These are phyloP conservation scores for Candida jianshihensis DNA, from an alignment of 805 yeast genomes.

Conservation along the genomic window DNA sequence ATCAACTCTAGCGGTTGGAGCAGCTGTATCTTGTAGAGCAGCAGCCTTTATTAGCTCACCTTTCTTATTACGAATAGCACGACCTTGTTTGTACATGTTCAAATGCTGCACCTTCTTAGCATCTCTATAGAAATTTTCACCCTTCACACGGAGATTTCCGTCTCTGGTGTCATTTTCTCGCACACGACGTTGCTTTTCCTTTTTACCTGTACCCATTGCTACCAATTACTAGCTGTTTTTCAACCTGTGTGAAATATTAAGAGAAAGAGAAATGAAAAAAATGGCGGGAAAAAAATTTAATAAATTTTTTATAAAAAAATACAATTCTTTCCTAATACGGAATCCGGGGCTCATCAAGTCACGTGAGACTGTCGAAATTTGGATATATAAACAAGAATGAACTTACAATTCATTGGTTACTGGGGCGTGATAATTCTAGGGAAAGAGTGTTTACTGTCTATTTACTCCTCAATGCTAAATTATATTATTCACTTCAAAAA, in stretches of 20 bases:
- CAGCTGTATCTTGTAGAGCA: conserved; percentile 74
- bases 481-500: conserved; percentile 7
- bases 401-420: too few relatives aligned
- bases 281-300: conserved; percentile 1
- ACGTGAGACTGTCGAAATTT: not conserved
- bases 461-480: too few relatives aligned
- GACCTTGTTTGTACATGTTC: conserved; percentile 89
- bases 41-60: conserved; percentile 90
- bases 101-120: conserved; percentile 85
- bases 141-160: conserved; percentile 90
- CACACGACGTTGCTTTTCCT: conserved; percentile 79
- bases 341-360: conserved; percentile 9
- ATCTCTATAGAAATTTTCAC: conserved; percentile 94
- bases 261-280: conserved; percentile 1
- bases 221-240: not conserved
- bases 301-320: conserved; percentile 2
- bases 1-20: conserved; percentile 88
- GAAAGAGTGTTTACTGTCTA: too few relatives aligned
- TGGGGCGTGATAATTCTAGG: too few relatives aligned
- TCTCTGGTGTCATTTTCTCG: conserved; percentile 79
- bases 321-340: not conserved
- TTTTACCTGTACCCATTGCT: conserved; percentile 87
- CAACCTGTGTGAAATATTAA: not conserved
- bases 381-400: not conserved
- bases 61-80: conserved; percentile 76